These are phyloP conservation scores for Acidiella bohemica DNA, from an alignment of 495 filamentous ascomycete species.

Conservation along the genomic window DNA sequence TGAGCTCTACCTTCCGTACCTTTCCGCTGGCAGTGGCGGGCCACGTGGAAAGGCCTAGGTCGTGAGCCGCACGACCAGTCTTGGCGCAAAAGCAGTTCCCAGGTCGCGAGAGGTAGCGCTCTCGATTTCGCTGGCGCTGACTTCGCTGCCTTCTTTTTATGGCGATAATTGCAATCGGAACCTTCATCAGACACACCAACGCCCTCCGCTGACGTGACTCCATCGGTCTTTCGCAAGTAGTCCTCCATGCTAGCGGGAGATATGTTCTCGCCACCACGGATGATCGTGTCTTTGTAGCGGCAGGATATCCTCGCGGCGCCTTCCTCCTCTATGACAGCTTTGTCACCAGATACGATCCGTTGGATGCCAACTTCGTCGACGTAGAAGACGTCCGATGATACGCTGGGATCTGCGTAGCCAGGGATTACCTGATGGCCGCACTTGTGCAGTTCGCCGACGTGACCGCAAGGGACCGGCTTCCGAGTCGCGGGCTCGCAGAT, in stretches of 20 bases:
- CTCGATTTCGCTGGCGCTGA: constrained; percentile 15
- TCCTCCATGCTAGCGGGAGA: constrained; percentile 31
- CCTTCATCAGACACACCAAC: constrained; percentile 31
- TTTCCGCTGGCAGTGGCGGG: constrained; percentile 33
- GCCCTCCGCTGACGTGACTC: constrained; percentile 25
- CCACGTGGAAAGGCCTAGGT: constrained; percentile 25
- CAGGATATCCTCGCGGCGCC: constrained; percentile 31
- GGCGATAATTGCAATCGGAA: constrained; percentile 30
- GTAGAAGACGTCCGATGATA: constrained; percentile 22
- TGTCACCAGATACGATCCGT: constrained; percentile 36
- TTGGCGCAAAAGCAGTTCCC: constrained; percentile 28
- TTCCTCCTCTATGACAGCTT: constrained; percentile 30
- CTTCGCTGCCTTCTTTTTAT: constrained; percentile 1
- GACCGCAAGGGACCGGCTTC: constrained; percentile 19
- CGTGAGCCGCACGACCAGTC: constrained; percentile 24
- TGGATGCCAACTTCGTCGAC: constrained; percentile 23
- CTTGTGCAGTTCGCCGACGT: constrained; percentile 34
- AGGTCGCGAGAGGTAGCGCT: constrained; percentile 22
- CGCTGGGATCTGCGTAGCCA: constrained; percentile 24
- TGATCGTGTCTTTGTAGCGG: constrained; percentile 38
- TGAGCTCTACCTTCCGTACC: constrained; percentile 24
- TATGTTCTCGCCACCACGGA: constrained; percentile 39
- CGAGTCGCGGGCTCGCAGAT: constrained; percentile 27
- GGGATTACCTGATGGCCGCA: constrained; percentile 24
- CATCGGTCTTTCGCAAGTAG: constrained; percentile 13